Base-by-base conservation (phyloP, 2,329 filamentous ascomycete species). In the Chrysosporium queenslandicum region DNA sequence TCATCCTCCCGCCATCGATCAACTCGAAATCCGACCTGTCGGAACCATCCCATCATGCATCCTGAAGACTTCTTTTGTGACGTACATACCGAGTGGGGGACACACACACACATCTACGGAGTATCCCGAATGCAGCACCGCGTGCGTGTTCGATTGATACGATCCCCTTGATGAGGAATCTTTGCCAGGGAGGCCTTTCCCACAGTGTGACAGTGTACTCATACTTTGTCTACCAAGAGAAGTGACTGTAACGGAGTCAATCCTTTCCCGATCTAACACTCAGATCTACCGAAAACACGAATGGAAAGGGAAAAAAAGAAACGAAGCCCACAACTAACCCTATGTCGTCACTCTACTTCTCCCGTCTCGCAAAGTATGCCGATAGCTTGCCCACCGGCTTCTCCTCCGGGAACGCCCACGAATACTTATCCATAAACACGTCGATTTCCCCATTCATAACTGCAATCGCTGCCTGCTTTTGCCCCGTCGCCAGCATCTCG, bases 301-400 rank as follows among this genome's bases (percentile, higher is more conserved):
- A 30, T 5, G 32, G n/a, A 37, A 37, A n/a, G n/a, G n/a, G 18
- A 18, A 37, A 18, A 18, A 5, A 16, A 37, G 6, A 16, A 4
- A 14, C 9, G 9, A 37, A 37, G 6, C 32, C 8, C 4, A 7
- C 4, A 41, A 41, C 18, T 11, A n/a, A 6, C 34, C 20, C 34
- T n/a, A 25, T 9, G 7, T 29, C 21, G 40, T 29, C 49, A 45
- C 23, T 21, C 8, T 27, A 12, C 23, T 12, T 45, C 27, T 29
- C 5, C 27, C n/a, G 48, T 25, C 41, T 53, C 30, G 40, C 49
- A 52, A 63, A 61, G 54, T 66, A 65, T 1, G 64, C 63, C 7
- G 59, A 52, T 52, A 65, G 49, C 46, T 66, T 66, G 20, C 63
- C 61, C 47, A 61, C 58, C 4, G 58, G 58, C n/a, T 52, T 58